phyloP scores from a whole-genome alignment of 129 eudicot genomes.

The Dittrichia graveolens region DNA sequence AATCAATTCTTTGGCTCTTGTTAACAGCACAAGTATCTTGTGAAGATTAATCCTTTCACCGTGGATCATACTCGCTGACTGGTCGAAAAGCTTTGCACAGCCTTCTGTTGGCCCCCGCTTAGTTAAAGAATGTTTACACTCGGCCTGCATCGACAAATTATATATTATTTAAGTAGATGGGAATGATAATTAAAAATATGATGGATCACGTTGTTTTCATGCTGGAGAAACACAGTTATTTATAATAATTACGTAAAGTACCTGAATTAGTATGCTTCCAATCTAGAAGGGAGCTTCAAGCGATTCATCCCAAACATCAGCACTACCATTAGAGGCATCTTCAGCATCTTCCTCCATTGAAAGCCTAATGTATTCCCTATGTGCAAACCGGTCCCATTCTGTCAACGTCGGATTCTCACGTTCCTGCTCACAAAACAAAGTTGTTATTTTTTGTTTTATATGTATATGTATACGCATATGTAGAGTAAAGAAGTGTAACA shows the following conservation, averaged over 20 bases:
- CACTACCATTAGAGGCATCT: constrained; percentile 78
- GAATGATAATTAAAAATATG: background rate
- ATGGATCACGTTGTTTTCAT: background rate
- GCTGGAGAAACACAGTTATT: background rate
- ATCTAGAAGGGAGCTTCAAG: constrained; percentile 83
- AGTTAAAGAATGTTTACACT: constrained; percentile 22
- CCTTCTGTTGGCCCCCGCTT: constrained; percentile 20
- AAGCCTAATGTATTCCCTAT: constrained; percentile 81
- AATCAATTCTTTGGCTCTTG: constrained; percentile 9
- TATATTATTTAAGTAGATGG: background rate
- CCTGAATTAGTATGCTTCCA: constrained; percentile 32
- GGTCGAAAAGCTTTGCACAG: constrained; percentile 27
- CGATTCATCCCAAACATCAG: constrained; percentile 83
- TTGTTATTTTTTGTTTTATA: background rate
- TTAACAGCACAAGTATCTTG: constrained; percentile 12
- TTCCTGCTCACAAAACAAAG: constrained; percentile 51
- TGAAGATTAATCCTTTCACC: constrained; percentile 16
- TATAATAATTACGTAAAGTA: background rate
- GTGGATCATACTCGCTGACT: constrained; percentile 23
- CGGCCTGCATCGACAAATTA: constrained; percentile 9
- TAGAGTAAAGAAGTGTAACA: background rate
- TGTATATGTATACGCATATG: background rate
- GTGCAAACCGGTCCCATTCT: constrained; percentile 98
- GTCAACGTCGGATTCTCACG: constrained; percentile 93
- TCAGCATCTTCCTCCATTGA: constrained; percentile 80